These are phyloP conservation scores for Aspergillus ochraceoroseus DNA, from an alignment of 2,329 filamentous ascomycete species.

Conservation along the genomic window DNA sequence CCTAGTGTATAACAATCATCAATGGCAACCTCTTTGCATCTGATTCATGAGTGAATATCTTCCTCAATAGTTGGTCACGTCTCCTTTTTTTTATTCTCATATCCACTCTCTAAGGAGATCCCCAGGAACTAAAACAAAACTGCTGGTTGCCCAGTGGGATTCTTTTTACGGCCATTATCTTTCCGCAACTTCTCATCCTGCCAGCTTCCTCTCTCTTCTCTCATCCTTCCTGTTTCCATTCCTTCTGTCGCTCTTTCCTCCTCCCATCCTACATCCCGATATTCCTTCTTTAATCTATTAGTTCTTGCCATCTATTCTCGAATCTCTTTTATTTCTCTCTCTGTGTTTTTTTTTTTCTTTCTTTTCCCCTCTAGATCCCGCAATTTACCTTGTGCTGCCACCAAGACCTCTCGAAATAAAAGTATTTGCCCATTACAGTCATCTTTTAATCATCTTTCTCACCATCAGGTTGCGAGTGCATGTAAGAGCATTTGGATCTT, in stretches of 20 bases:
- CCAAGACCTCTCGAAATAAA: too few relatives aligned
- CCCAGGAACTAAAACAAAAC: too few relatives aligned
- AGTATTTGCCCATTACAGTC: slow-evolving; percentile 19
- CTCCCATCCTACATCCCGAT: slow-evolving; percentile 9
- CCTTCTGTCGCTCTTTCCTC: slow-evolving; percentile 21
- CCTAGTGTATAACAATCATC: too few relatives aligned
- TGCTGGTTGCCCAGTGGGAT: too few relatives aligned
- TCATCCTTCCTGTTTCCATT: slow-evolving; percentile 10
- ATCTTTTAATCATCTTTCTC: slow-evolving; percentile 23
- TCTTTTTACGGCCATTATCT: too few relatives aligned
- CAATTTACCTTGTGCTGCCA: slow-evolving; percentile 20
- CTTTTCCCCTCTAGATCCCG: slow-evolving; percentile 20
- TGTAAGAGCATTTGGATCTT: slow-evolving; percentile 26
- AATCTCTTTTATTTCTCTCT: slow-evolving; percentile 20
- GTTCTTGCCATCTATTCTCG: slow-evolving; percentile 7
- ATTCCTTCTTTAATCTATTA: slow-evolving; percentile 9
- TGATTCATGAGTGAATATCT: too few relatives aligned
- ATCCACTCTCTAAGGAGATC: too few relatives aligned
- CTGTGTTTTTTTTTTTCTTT: slow-evolving; percentile 22
- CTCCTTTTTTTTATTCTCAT: too few relatives aligned
- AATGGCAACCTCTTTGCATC: too few relatives aligned
- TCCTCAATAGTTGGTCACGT: too few relatives aligned
- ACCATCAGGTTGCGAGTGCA: slow-evolving; percentile 22
- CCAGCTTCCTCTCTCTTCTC: slow-evolving; percentile 1
- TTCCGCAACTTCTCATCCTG: not conserved